A percentile compares a stretch with the other conserved stretches of the same genome.
Evolutionary conservation across 441 rosid species (phyloP).

Genomic region (Gossypium aridum): DNA sequence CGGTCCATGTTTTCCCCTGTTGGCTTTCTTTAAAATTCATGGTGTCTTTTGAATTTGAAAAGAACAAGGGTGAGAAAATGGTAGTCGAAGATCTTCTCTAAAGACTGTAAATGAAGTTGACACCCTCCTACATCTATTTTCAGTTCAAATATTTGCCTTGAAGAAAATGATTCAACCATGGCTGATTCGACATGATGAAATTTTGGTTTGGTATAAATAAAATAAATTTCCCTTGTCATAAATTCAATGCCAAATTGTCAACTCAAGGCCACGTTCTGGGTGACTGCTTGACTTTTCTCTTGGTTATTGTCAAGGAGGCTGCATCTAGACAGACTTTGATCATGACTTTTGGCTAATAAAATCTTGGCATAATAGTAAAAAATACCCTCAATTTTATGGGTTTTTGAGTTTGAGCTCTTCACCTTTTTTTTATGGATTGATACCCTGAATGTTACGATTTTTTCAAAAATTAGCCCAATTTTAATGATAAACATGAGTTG

Average conservation of each 20-base stretch:
- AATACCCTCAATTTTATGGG: no score
- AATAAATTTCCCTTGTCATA: neutral
- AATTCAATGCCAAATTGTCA: neutral
- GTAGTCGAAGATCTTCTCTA: neutral
- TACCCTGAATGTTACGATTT: rapidly evolving
- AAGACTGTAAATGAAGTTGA: neutral
- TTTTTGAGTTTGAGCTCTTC: no score
- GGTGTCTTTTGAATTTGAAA: neutral
- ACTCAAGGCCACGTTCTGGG: neutral
- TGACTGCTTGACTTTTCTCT: neutral
- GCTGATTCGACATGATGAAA: neutral
- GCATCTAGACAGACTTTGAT: neutral
- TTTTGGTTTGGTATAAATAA: neutral
- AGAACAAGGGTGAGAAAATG: neutral
- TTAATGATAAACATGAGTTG: no score
- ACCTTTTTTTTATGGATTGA: no score
- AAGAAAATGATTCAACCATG: neutral
- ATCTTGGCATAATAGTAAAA: neutral
- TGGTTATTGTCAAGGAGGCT: neutral
- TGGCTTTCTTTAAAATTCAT: neutral
- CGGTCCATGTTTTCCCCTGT: neutral
- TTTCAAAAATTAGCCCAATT: no score
- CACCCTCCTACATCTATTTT: neutral
- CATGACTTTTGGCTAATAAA: neutral
- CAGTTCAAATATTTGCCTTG: neutral